Evolutionary conservation across 164 flowering plant genomes (phyloP), one percentile per base, ranked within the genome.

Genomic region (Piper longum): DNA sequence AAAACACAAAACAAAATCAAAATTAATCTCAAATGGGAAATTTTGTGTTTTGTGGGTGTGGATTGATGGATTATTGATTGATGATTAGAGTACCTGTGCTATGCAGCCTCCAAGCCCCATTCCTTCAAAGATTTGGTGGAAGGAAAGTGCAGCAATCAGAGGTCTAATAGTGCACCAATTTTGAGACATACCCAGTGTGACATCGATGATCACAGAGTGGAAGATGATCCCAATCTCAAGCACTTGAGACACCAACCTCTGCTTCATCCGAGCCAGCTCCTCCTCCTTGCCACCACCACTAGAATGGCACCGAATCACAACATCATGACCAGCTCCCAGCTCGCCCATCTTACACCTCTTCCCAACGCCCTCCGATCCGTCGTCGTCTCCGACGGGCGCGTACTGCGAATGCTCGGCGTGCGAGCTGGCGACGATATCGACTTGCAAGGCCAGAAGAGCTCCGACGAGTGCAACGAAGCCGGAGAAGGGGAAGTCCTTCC

Each of bases 21-120:
- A 44, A 44, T 44, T 44, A 44, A 44, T 44, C 52, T 14, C 9
- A 48, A 48, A 14, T 48, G 52, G 14, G 52, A 48, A 14, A 14
- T 48, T 48, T 0, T 48, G 48, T 44, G n/a, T n/a, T n/a, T 44
- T 17, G 58, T 16, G 26, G 9, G 9, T 51, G 54, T 9, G 54
- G 17, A 54, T 54, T 54, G 56, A 2, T 54, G 4, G 17, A 18
- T 14, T 54, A 11, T 6, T 3, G 13, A 7, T 16, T 16, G n/a
- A 6, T 51, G 54, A 26, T 51, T 51, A 0, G 6, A n/a, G 3
- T 45, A 87, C 95, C 95, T 87, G 95, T 11, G 95, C 95, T 66
- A 87, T 85, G 70, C 95, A 87, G 26, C 90, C 95, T 3, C 95
- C 95, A 13, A 87, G 90, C 0, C 95, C 95, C 95, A 87, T 79